These are phyloP conservation scores for Erythrophleum ivorense DNA, from an alignment of 331 rosid species.

Conservation along the genomic window DNA sequence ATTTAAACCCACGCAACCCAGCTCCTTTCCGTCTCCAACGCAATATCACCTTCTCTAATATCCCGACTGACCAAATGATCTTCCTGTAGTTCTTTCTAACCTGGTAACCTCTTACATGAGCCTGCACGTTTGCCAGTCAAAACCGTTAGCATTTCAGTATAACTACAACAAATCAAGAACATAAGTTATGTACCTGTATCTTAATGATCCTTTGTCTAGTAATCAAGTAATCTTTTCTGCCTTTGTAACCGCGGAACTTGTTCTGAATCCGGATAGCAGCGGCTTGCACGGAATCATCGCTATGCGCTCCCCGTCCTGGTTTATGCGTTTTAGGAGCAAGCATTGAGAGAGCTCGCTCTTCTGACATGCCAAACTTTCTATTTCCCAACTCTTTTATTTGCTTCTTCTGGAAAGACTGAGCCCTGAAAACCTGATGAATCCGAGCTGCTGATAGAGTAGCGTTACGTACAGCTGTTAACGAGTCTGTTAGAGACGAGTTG, in stretches of 20 bases:
- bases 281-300: slow-evolving; percentile 64
- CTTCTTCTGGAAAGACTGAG: slow-evolving; percentile 87
- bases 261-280: slow-evolving; percentile 85
- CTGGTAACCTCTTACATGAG: slow-evolving; percentile 95
- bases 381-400: slow-evolving; percentile 57
- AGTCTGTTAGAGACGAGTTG: slow-evolving; percentile 82
- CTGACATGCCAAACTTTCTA: slow-evolving; percentile 55
- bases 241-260: slow-evolving; percentile 85
- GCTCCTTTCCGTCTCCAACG: slow-evolving; percentile 91
- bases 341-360: slow-evolving; percentile 69
- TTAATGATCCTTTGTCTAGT: slow-evolving; percentile 72
- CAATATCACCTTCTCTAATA: slow-evolving; percentile 76
- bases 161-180: too few species aligned
- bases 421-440: slow-evolving; percentile 79
- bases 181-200: slow-evolving; percentile 92
- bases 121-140: too few species aligned
- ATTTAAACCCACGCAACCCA: slow-evolving; percentile 85
- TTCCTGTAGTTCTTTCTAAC: slow-evolving; percentile 69
- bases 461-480: slow-evolving; percentile 82
- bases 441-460: slow-evolving; percentile 89
- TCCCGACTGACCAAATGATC: slow-evolving; percentile 84
- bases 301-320: slow-evolving; percentile 46
- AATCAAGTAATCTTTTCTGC: slow-evolving; percentile 75
- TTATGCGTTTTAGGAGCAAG: slow-evolving; percentile 52
- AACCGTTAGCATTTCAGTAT: too few species aligned